Base-by-base conservation (phyloP, 1,284 basidiomycete species). In the Singerocomus inundabilis region DNA sequence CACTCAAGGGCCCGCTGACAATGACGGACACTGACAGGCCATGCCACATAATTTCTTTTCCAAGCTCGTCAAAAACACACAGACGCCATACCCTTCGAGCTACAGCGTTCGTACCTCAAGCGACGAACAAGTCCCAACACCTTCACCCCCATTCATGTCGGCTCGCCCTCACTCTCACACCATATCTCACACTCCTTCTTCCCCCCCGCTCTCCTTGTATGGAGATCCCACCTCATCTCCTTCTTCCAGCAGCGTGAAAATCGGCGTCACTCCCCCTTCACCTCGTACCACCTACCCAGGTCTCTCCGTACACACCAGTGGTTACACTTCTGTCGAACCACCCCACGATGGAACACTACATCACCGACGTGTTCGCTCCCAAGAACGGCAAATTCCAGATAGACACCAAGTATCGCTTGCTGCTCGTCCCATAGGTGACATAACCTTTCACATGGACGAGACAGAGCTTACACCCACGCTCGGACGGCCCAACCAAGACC, bases 11-110 rank as follows among this genome's bases (percentile, higher is more conserved):
- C n/a, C n/a, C n/a, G n/a, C n/a, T n/a, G n/a, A n/a, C n/a, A n/a
- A n/a, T 31, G 15, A 33, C 35, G 4, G 13, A 6, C 18, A 29
- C 28, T 34, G 24, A 30, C 5, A 42, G 38, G 10, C 40, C 36
- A 79, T 80, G 78, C 72, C 78, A 2, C 71, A 78, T 15, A 75
- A 64, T 49, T 80, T 80, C 57, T 63, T 80, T 40, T 68, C 75
- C 43, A 80, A 79, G 60, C 69, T 80, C 38, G 76, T 78, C 47
- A 78, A 71, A 50, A 66, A 63, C 33, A 53, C 62, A 0, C 46
- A 48, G 6, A 24, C 49, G 34, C 41, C 55, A 6, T 54, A 48
- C 29, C 34, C 59, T 6, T 43, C 55, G 21, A 36, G 7, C 2
- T 28, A 28, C 18, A 35, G 26, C 24, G 40, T 12, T 4, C 36